phyloP scores from a whole-genome alignment of 2,329 filamentous ascomycete genomes.

The Botrytis deweyae region DNA sequence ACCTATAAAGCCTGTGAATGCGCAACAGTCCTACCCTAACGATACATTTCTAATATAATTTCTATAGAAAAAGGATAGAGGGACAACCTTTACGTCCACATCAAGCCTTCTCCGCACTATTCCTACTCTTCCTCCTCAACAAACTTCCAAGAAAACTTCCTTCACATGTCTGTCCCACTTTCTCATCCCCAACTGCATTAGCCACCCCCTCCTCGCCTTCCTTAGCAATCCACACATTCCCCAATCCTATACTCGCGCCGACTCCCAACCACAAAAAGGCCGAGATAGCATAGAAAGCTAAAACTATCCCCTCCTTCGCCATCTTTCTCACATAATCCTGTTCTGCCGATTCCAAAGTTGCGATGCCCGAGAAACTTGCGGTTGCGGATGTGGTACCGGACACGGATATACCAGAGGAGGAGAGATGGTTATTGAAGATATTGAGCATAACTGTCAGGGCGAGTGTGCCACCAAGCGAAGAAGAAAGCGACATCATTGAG shows the following conservation, averaged over 20 bases:
- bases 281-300: conserved; percentile 61
- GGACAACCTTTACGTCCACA: accelerated
- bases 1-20: background rate
- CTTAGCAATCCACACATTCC: conserved; percentile 47
- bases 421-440: conserved; percentile 61
- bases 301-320: conserved; percentile 59
- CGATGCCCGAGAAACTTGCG: background rate
- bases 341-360: conserved; percentile 30
- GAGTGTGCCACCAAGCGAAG: conserved; percentile 64
- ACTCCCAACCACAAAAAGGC: conserved; percentile 56
- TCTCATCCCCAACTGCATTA: conserved; percentile 20
- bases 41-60: background rate
- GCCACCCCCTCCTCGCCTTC: conserved; percentile 25
- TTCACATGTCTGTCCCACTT: conserved; percentile 22
- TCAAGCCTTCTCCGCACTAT: background rate
- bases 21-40: background rate
- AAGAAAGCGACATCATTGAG: conserved; percentile 57
- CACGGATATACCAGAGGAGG: conserved; percentile 32
- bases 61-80: background rate
- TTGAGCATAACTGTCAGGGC: conserved; percentile 66
- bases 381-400: background rate
- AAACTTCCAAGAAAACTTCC: conserved; percentile 28
- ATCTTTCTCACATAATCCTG: conserved; percentile 46
- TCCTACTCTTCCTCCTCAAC: conserved; percentile 8
- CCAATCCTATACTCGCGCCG: conserved; percentile 46